These are phyloP conservation scores for Apiotrichum gamsii DNA, from an alignment of 1,284 basidiomycete species.

Conservation along the genomic window DNA sequence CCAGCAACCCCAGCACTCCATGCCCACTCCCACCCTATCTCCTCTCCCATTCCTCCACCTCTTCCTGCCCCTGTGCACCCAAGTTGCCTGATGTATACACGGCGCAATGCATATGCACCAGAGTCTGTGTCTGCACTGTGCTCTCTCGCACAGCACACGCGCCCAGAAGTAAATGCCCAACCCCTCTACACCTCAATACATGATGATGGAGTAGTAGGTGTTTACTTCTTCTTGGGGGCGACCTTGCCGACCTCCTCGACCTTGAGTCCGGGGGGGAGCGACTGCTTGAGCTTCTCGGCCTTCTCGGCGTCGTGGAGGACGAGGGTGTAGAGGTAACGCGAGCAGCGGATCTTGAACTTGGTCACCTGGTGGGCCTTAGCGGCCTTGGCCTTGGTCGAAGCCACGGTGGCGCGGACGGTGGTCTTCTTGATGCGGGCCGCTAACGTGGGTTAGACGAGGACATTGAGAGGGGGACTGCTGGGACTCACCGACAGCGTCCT, in stretches of 20 bases:
- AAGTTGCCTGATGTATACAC: constrained; percentile 10
- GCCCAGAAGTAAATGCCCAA: constrained; percentile 3
- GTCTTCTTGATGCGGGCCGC: constrained; percentile 97
- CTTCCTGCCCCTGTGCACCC: too few relatives aligned
- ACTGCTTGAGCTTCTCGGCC: constrained; percentile 96
- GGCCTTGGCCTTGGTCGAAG: constrained; percentile 43
- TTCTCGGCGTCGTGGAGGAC: constrained; percentile 93
- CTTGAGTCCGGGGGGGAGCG: constrained; percentile 67
- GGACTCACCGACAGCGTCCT: constrained; percentile 53
- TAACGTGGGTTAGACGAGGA: too few relatives aligned
- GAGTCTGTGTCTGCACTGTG: too few relatives aligned
- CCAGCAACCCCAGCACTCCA: too few relatives aligned
- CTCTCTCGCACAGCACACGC: too few relatives aligned
- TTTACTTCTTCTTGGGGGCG: constrained; percentile 49
- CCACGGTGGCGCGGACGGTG: constrained; percentile 49
- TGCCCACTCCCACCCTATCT: too few relatives aligned
- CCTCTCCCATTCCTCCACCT: too few relatives aligned
- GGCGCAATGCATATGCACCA: constrained; percentile 9
- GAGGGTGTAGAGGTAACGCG: constrained; percentile 95
- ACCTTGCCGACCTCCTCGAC: constrained; percentile 48
- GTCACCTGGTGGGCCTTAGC: constrained; percentile 69
- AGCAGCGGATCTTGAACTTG: constrained; percentile 99
- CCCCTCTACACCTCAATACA: too few relatives aligned
- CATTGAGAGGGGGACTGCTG: too few relatives aligned
- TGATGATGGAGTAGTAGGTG: not conserved